Percentiles rank a stretch among this genome's conserved stretches.
Evolutionary conservation across 495 filamentous ascomycete species (phyloP).

Genomic region (Achaetomiella virescens): DNA sequence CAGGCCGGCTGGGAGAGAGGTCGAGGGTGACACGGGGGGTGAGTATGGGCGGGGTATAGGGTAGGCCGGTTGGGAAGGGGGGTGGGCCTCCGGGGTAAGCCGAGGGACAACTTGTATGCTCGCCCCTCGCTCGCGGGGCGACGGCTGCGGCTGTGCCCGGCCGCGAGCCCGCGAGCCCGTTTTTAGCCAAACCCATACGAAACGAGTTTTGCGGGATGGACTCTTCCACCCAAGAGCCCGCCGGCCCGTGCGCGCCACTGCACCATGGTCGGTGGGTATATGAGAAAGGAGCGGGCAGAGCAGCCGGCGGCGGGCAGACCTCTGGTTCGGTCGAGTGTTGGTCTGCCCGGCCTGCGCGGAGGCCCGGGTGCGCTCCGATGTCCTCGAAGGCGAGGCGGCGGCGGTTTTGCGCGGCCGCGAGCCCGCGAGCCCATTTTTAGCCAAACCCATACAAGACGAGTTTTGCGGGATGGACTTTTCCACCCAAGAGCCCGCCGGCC

Average conservation of each 20-base stretch:
- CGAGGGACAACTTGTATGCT: too few relatives aligned
- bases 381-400: too few relatives aligned
- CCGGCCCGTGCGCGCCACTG: conserved; percentile 4
- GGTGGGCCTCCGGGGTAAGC: too few relatives aligned
- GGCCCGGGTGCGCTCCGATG: neutral
- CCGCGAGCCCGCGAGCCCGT: conserved; percentile 13
- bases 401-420: neutral
- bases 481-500: conserved; percentile 3
- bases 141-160: too few relatives aligned
- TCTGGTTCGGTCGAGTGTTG: too few relatives aligned
- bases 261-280: conserved; percentile 11
- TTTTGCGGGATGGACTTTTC: conserved; percentile 5
- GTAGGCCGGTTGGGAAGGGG: neutral
- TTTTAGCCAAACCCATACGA: conserved; percentile 10
- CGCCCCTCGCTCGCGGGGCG: too few relatives aligned
- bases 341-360: too few relatives aligned
- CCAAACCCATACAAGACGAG: conserved; percentile 7
- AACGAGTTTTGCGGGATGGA: conserved; percentile 11
- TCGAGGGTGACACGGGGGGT: too few relatives aligned
- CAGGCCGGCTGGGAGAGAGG: too few relatives aligned
- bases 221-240: neutral
- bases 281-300: conserved; percentile 4
- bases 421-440: conserved; percentile 17
- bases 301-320: neutral
- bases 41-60: neutral